Evolutionary conservation across 768 basidiomycete genomes (phyloP), one percentile per base, ranked within the genome.

Genomic region (Pisolithus marmoratus): DNA sequence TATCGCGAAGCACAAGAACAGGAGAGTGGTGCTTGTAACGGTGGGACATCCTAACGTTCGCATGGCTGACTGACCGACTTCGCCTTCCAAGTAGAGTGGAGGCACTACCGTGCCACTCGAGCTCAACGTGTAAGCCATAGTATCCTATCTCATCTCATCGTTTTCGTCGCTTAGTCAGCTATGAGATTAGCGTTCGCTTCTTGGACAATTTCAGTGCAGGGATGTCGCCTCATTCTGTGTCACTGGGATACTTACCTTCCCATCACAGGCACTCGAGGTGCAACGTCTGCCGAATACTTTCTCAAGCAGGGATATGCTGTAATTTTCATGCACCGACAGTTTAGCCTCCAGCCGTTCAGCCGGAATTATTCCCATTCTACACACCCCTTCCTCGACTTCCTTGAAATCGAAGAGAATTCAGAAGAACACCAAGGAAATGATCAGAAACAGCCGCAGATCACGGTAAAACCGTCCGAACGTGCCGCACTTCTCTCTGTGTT

Each of bases 151-250:
- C 31, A 34, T 40, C 31, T 42, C 46, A 38, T 46, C 48, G 9
- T 46, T 51, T 44, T 51, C 3, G 58, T 53, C 48, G 56, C 61
- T 66, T 29, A 64, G 46, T 40, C 38, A 47, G 53, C 53, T 54
- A 52, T 55, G 57, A 54, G 42, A 59, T 63, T 47, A 99, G 95
- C 60, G 96, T 99, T 44, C 90, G 96, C 47, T 99, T 97, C 68
- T 77, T 99, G 26, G 95, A 98, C 67, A 98, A 99, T 74, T 98
- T 98, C 71, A 96, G 94, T 70, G 95, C 96, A 54, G 93, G 93
- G 89, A 44, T 54, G 85, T 63, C 31, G 2, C 17, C 19, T 23
- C 17, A 15, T 23, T 41, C 31, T 1, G 31, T 9, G 27, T 46
- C 38, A 7, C 38, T 22, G 3, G 31, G 49, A 54, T 46, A 52